Base-by-base conservation (phyloP, 805 yeast genomes). In the Wickerhamiella qilinensis region DNA sequence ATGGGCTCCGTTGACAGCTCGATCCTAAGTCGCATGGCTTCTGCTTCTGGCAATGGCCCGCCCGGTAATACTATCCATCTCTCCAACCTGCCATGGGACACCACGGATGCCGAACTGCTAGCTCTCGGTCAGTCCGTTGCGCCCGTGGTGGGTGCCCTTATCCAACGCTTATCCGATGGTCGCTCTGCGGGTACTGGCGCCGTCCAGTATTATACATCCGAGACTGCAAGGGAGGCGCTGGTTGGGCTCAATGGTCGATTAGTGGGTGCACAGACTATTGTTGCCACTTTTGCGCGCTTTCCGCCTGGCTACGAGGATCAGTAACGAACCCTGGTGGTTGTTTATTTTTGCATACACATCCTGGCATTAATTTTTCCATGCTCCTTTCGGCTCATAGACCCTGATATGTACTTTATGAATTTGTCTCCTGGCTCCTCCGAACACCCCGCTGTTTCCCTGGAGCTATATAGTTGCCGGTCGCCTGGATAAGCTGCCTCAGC, bases 61-160 rank as follows among this genome's bases (percentile, higher is more conserved):
- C 73, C 72, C 36, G 76, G 74, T 36, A 70, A 64, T 25, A 65
- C 71, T 18, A 69, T 88, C 33, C 79, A 61, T 53, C 85, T 80
- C 18, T 68, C 67, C 33, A 88, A 88, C 62, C 64, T 88, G 53
- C 97, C 97, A 22, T 83, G 73, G 67, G 77, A 85, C 38, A 86
- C 96, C n/a, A 73, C 84, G 24, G 75, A 77, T 47, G 75, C 77
- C 41, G 96, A 88, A 58, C 68, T 88, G 46, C 72, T 66, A 46
- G 95, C 86, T 47, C 67, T 88, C 42, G 86, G 86, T 55, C 88
- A 78, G 55, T 77, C 88, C 28, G 72, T 85, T 39, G 94, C 94
- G 18, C 62, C 69, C 36, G 83, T 88, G 15, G 63, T 59, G 30
- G 68, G 68, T 32, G 94, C 95, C 17, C 93, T 83, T 56, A 66